phyloP scores from a whole-genome alignment of 345 rosid species.

The Cochlearia excelsa region DNA sequence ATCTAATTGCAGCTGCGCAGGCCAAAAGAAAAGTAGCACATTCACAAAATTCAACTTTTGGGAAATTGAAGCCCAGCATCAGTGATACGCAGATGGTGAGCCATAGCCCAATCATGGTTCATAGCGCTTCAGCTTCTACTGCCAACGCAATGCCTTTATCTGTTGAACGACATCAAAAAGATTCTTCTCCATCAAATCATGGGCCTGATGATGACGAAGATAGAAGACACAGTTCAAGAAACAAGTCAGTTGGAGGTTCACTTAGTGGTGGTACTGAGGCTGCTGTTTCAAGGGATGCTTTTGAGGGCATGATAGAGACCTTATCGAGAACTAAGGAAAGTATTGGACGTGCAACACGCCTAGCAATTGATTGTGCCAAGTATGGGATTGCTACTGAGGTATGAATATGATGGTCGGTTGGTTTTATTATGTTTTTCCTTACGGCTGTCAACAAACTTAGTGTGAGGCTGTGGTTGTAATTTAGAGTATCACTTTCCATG shows the following conservation, averaged over 20 bases:
- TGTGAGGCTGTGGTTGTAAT: constrained; percentile 1
- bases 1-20: constrained; percentile 97
- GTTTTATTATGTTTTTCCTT: constrained; percentile 17
- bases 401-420: constrained; percentile 43
- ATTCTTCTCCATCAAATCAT: constrained; percentile 58
- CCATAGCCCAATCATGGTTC: constrained; percentile 56
- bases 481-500: constrained; percentile 8
- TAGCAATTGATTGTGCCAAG: constrained; percentile 97
- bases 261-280: constrained; percentile 92
- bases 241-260: constrained; percentile 65
- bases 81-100: constrained; percentile 51
- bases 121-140: constrained; percentile 39
- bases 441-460: constrained; percentile 9
- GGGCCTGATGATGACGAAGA: constrained; percentile 71
- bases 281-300: constrained; percentile 96
- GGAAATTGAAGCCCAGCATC: constrained; percentile 41
- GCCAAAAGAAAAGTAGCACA: constrained; percentile 89
- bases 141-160: constrained; percentile 44
- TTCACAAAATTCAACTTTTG: constrained; percentile 45
- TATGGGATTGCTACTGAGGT: constrained; percentile 97
- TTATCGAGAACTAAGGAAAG: constrained; percentile 97
- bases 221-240: constrained; percentile 67
- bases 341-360: constrained; percentile 98
- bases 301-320: constrained; percentile 99
- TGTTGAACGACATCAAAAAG: constrained; percentile 45